These are phyloP conservation scores for Spizellomyces sp. DNA, from an alignment of 192 early-diverging fungal genomes.

Conservation along the genomic window DNA sequence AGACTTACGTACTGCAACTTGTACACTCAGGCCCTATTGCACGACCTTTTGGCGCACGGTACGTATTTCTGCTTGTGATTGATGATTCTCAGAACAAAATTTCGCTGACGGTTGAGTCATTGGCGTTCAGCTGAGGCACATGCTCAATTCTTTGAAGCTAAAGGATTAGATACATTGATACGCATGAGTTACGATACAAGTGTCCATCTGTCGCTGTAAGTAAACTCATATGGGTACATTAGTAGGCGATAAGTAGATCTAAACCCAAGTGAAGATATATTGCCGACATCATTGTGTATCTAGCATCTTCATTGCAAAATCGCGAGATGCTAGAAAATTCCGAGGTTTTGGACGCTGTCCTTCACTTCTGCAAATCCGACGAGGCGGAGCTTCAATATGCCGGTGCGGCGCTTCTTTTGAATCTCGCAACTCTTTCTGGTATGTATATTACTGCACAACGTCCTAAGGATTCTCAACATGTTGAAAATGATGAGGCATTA, in stretches of 20 bases:
- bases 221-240: neutral
- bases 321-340: constrained; percentile 33
- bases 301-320: constrained; percentile 28
- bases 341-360: constrained; percentile 32
- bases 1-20: constrained; percentile 9
- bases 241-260: neutral
- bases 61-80: neutral
- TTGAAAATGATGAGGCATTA: neutral
- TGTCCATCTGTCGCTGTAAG: constrained; percentile 45
- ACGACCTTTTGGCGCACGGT: constrained; percentile 48
- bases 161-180: constrained; percentile 45
- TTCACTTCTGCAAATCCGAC: constrained; percentile 44
- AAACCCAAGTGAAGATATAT: constrained; percentile 38
- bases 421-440: constrained; percentile 53
- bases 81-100: constrained; percentile 5
- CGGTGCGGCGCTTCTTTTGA: constrained; percentile 52
- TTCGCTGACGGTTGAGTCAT: neutral
- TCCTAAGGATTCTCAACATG: neutral
- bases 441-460: neutral
- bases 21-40: constrained; percentile 37
- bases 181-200: constrained; percentile 25
- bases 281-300: constrained; percentile 56
- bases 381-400: constrained; percentile 57
- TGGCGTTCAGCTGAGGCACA: constrained; percentile 40
- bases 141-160: constrained; percentile 36